phyloP scores from a whole-genome alignment of 805 yeast species.

The Metschnikowia dekortorum region DNA sequence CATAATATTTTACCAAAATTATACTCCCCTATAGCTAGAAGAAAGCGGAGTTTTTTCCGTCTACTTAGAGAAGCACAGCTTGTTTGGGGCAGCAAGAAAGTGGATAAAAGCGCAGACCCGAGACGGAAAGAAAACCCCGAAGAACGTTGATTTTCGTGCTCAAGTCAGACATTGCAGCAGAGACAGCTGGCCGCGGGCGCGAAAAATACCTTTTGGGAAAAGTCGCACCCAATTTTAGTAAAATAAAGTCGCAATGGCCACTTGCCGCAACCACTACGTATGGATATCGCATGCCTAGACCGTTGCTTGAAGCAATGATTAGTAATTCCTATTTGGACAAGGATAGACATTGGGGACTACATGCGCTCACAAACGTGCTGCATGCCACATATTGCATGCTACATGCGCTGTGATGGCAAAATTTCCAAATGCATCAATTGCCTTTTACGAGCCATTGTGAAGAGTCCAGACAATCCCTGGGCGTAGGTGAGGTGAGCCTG shows the following conservation, averaged over 20 bases:
- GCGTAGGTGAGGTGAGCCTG: too few species aligned
- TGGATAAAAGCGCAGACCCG: background rate
- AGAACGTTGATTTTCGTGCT: background rate
- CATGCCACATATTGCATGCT: too few species aligned
- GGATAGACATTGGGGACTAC: too few species aligned
- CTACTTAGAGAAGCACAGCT: background rate
- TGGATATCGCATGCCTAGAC: background rate
- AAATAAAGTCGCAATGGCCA: background rate
- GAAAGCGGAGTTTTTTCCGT: slow-evolving; percentile 1
- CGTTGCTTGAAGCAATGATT: too few species aligned
- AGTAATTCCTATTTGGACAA: too few species aligned
- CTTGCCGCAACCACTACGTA: too few species aligned
- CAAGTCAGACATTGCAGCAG: background rate
- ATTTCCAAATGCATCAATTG: too few species aligned
- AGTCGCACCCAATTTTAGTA: background rate
- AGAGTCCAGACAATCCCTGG: too few species aligned
- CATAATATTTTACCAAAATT: background rate
- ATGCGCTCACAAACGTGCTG: too few species aligned
- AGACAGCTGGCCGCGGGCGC: background rate
- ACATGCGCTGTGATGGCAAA: too few species aligned
- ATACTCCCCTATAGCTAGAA: too few species aligned
- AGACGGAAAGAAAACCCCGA: background rate
- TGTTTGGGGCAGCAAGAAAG: background rate
- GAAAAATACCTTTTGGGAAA: background rate
- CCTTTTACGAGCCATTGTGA: too few species aligned